Evolutionary conservation across 2,329 filamentous ascomycete species (phyloP), one percentile per base, ranked within the genome.

Genomic region (Kalmusia sp.): DNA sequence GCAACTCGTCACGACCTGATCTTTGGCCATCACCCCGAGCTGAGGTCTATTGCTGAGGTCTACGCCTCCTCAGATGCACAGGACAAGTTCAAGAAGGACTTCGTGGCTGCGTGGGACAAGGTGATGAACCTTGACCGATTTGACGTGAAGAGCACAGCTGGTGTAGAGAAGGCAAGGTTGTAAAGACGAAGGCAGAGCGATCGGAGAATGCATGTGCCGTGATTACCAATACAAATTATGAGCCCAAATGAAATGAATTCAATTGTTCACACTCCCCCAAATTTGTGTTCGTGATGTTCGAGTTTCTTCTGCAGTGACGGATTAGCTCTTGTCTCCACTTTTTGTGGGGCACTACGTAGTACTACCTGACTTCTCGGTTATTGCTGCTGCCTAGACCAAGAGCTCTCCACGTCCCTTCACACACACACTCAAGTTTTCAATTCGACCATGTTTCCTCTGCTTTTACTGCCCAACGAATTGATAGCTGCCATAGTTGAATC

Each of bases 101-200:
- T 92, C 65, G 81, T 91, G 14, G 76, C 80, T 6, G 87, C 85
- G 2, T 92, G 89, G 89, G 78, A 80, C 64, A 92, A 92, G 85
- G 84, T 92, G 9, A 88, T 88, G 84, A 87, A 89, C 68, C 69
- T 88, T 51, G 89, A 92, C 70, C 83, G 89, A 11, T 92, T 86
- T 66, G 89, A 91, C 17, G 49, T 74, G 51, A 65, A 64, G 66
- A 66, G 58, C 59, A 67, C 68, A 55, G 64, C 66, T 57, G 49
- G 46, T n/a, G 51, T 52, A 14, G 54, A 59, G 44, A 56, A 54
- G 50, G 31, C 57, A n/a, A 49, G 54, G 28, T 47, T 54, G 40
- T 54, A 54, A 34, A 24, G 17, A 19, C 12, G n/a, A 31, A n/a
- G 28, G 19, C 8, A 9, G 4, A 34, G 5, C 3, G 21, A 6